Evolutionary conservation across 305 asterid genomes (phyloP).

Genomic region (Fraxinus floribunda): DNA sequence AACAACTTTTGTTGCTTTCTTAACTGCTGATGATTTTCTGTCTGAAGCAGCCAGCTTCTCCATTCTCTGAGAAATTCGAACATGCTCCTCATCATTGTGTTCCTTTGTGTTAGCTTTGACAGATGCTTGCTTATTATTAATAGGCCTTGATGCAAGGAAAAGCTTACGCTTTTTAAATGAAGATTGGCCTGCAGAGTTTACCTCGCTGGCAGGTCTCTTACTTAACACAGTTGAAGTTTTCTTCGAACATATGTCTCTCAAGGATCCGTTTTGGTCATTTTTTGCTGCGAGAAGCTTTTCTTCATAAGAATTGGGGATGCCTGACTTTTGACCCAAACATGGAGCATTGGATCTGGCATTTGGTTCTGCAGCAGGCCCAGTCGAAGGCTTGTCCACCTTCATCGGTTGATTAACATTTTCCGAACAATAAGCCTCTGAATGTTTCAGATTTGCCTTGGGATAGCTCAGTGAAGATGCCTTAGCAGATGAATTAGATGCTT

Average conservation of each 20-base stretch:
- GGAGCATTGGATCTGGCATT: constrained; percentile 40
- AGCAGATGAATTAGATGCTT: constrained; percentile 44
- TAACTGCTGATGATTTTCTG: constrained; percentile 45
- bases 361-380: constrained; percentile 35
- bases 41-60: constrained; percentile 49
- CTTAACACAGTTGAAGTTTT: constrained; percentile 31
- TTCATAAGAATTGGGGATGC: constrained; percentile 48
- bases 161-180: constrained; percentile 42
- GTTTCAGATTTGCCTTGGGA: constrained; percentile 36
- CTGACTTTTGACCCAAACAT: constrained; percentile 35
- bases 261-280: constrained; percentile 38
- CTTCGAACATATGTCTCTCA: background rate
- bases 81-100: constrained; percentile 69
- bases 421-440: constrained; percentile 33
- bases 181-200: constrained; percentile 30
- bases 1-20: constrained; percentile 44
- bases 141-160: constrained; percentile 27
- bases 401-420: constrained; percentile 37
- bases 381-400: constrained; percentile 42
- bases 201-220: constrained; percentile 40
- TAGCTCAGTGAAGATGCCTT: constrained; percentile 39
- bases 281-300: constrained; percentile 40
- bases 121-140: constrained; percentile 25
- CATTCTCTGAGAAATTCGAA: constrained; percentile 74
- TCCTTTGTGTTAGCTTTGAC: constrained; percentile 33